phyloP scores from a whole-genome alignment of 176 grass and related monocot genomes.

The Phoenix roebelenii region DNA sequence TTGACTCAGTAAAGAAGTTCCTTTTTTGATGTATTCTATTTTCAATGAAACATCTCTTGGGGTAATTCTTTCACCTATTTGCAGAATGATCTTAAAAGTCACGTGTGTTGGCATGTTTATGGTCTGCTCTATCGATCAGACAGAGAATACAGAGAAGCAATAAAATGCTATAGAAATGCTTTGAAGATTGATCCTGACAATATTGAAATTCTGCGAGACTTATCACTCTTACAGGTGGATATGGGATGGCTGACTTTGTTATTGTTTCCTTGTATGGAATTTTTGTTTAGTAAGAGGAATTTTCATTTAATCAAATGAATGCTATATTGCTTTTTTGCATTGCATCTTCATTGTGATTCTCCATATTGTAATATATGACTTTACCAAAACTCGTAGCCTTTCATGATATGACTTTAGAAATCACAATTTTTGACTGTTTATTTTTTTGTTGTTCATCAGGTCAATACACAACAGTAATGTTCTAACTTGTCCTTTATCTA shows the following conservation, averaged over 20 bases:
- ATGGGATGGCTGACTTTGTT: background rate
- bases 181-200: constrained; percentile 96
- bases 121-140: constrained; percentile 95
- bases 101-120: constrained; percentile 99
- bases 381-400: too few species aligned
- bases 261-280: constrained; percentile 5
- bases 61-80: constrained; percentile 3
- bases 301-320: too few species aligned
- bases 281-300: background rate
- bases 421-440: background rate
- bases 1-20: constrained; percentile 6
- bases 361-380: too few species aligned
- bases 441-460: background rate
- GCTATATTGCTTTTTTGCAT: too few species aligned
- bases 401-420: background rate
- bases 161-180: constrained; percentile 99
- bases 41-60: constrained; percentile 4
- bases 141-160: constrained; percentile 99
- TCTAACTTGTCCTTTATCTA: too few species aligned
- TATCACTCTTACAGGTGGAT: constrained; percentile 92
- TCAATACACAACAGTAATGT: too few species aligned
- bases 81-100: constrained; percentile 99
- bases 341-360: too few species aligned
- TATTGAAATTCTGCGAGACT: constrained; percentile 95
- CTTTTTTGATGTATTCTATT: background rate